Base-by-base conservation (phyloP, 139 green algal species). In the Volvox africanus region DNA sequence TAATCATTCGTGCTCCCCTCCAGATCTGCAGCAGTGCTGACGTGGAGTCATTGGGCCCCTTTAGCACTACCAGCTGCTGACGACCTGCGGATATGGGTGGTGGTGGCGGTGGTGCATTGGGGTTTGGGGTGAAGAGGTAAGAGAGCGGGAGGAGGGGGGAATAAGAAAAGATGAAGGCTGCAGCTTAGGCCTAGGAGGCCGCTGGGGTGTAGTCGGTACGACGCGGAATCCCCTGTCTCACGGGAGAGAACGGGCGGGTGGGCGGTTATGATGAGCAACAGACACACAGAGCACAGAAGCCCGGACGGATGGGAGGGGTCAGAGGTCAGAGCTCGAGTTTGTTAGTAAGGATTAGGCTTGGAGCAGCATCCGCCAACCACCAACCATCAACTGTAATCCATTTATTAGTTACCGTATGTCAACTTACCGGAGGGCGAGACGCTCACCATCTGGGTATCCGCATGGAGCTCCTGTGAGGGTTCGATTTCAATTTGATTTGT, bases 11-110 rank as follows among this genome's bases (percentile, higher is more conserved):
- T 12, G 33, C 81, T 18, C 71, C 71, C 26, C 78, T 33, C 91
- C 91, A 93, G 79, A 92, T n/a, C 91, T 93, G 86, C 84, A 90
- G 83, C 36, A 88, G 26, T 65, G 67, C 82, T 24, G 76, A 28
- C 14, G 24, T 62, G 36, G 32, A 67, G 1, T 90, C 83, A 21
- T 36, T 36, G 44, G 55, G 33, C 1, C 55, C 83, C 89, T 92
- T 92, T 26, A 90, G 37, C 35, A 89, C 55, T 50, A 92, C 68
- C 67, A 89, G 84, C 84, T 89, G 84, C 67, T 89, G 84, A 32
- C 36, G 19, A n/a, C 84, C 84, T 89, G 84, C 21, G 36, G 32
- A 36, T 61, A 19, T 35, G 78, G 78, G 11, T 32, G 37, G 78
- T 55, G 24, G 35, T n/a, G n/a, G n/a, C n/a, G n/a, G n/a, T n/a